Evolutionary conservation across 306 rosid genomes (phyloP).

Genomic region (Benincasa hispida): DNA sequence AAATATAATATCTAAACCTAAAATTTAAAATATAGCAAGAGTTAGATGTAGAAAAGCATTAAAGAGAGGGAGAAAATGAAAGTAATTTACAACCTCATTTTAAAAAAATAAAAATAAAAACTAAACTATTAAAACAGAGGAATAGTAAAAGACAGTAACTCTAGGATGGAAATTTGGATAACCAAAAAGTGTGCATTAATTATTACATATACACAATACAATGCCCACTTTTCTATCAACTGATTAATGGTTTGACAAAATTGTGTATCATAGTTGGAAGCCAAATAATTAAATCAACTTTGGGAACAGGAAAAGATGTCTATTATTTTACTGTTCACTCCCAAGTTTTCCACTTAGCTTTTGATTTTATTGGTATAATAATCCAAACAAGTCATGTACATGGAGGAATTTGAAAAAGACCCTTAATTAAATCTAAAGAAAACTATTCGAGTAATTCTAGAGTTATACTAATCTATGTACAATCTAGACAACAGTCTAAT

Average conservation of each 20-base stretch:
- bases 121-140: not conserved
- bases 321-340: not conserved
- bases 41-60: too few species aligned
- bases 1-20: too few species aligned
- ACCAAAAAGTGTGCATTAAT: not conserved
- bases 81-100: too few species aligned
- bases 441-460: too few species aligned
- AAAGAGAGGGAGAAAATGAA: too few species aligned
- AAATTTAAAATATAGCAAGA: too few species aligned
- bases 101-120: too few species aligned
- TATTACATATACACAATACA: not conserved
- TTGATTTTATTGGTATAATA: not conserved
- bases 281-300: conserved; percentile 3
- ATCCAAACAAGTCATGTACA: not conserved
- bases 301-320: conserved; percentile 2
- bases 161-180: not conserved
- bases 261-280: not conserved
- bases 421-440: not conserved
- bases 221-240: not conserved
- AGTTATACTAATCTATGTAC: too few species aligned
- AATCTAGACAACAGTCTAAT: too few species aligned
- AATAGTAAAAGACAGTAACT: not conserved
- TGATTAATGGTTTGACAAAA: not conserved
- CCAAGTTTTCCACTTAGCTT: not conserved
- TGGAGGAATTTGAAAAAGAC: not conserved